Evolutionary conservation across 2,329 filamentous ascomycete species (phyloP).

Genomic region (Phyllosticta citrichinensis): DNA sequence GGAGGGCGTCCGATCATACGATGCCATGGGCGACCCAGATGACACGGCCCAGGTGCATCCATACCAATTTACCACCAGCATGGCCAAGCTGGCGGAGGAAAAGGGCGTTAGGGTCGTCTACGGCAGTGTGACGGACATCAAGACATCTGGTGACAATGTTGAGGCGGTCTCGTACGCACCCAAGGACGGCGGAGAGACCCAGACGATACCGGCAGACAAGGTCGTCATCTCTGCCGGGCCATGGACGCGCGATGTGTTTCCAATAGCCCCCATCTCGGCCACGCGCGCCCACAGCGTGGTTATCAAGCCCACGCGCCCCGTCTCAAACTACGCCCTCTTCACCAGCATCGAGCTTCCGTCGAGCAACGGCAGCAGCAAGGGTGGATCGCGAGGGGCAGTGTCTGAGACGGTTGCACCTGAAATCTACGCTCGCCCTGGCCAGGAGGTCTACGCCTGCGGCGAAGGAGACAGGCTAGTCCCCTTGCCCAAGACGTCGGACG

Average conservation of each 20-base stretch:
- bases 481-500: constrained; percentile 64
- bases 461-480: constrained; percentile 70
- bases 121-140: constrained; percentile 60
- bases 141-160: constrained; percentile 37
- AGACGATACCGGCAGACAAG: constrained; percentile 46
- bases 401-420: constrained; percentile 64
- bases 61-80: constrained; percentile 76
- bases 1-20: constrained; percentile 58
- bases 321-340: constrained; percentile 71
- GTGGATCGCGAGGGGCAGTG: constrained; percentile 7
- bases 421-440: constrained; percentile 82
- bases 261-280: constrained; percentile 47
- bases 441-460: constrained; percentile 89
- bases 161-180: constrained; percentile 53
- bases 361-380: constrained; percentile 25
- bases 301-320: constrained; percentile 46
- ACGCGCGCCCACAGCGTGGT: constrained; percentile 55
- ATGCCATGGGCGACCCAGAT: constrained; percentile 69
- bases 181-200: constrained; percentile 37
- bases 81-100: constrained; percentile 64
- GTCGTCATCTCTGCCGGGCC: constrained; percentile 52
- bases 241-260: constrained; percentile 47
- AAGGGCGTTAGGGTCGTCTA: constrained; percentile 49
- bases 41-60: constrained; percentile 94
- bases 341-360: constrained; percentile 71